Percentiles rank a stretch among this genome's conserved stretches.
Conservation (phyloP, 805 yeast species). For the Pichia paraexigua region DNA sequence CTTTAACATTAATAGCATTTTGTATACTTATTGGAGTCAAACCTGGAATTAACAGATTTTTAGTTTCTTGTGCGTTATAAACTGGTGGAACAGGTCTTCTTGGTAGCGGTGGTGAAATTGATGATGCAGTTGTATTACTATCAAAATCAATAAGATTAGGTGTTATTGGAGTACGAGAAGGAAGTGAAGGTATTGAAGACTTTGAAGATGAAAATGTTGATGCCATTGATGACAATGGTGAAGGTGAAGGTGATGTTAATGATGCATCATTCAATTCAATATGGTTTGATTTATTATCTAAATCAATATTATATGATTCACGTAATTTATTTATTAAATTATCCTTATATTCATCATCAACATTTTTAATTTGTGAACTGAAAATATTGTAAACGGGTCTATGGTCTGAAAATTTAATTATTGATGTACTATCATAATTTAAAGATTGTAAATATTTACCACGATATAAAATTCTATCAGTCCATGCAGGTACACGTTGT, state of each 20-base stretch:
- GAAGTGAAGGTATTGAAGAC: conserved; percentile 11
- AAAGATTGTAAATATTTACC: conserved; percentile 53
- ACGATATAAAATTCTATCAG: conserved; percentile 73
- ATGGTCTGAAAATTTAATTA: conserved; percentile 71
- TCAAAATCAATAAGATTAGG: conserved; percentile 18
- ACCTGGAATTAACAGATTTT: conserved; percentile 19
- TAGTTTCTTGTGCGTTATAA: conserved; percentile 15
- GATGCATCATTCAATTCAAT: conserved; percentile 27
- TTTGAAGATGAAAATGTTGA: neutral
- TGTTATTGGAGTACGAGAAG: conserved; percentile 7
- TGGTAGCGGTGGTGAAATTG: conserved; percentile 14
- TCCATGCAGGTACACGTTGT: conserved; percentile 93
- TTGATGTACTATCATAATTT: conserved; percentile 59
- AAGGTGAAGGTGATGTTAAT: neutral
- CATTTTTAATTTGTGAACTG: conserved; percentile 52
- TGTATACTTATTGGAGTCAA: conserved; percentile 15
- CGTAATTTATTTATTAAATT: conserved; percentile 52
- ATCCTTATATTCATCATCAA: conserved; percentile 56
- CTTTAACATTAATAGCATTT: conserved; percentile 6
- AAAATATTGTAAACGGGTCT: conserved; percentile 86
- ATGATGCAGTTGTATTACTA: conserved; percentile 10
- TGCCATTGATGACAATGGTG: conserved; percentile 2
- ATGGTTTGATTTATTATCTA: conserved; percentile 13
- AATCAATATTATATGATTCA: conserved; percentile 39
- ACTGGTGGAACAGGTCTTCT: conserved; percentile 19